Percentiles rank a stretch among this genome's conserved stretches.
Conservation (phyloP, 2,329 filamentous ascomycete genomes). For the Pseudocercospora crystallina region DNA sequence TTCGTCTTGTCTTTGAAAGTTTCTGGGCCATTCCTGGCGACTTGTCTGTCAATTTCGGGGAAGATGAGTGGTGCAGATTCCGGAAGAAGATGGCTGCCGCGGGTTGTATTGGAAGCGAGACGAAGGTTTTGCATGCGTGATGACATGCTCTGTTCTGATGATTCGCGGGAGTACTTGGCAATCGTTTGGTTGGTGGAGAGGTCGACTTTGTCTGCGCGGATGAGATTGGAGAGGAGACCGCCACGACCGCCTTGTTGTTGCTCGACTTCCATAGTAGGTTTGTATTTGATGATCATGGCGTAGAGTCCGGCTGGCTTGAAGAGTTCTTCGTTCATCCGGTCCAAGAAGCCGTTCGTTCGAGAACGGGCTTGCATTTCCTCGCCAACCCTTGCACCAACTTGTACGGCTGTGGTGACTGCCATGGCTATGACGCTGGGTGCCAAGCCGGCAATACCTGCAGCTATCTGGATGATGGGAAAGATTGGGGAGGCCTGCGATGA, state of each 20-base stretch:
- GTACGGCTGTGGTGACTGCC: constrained; percentile 46
- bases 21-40: constrained; percentile 23
- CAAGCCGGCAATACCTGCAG: constrained; percentile 40
- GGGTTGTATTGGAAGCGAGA: constrained; percentile 39
- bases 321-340: constrained; percentile 56
- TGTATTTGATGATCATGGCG: constrained; percentile 51
- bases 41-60: constrained; percentile 42
- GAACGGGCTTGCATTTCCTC: constrained; percentile 40
- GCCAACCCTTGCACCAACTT: constrained; percentile 44
- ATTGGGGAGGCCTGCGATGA: constrained; percentile 41
- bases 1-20: constrained; percentile 31
- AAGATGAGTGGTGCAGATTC: constrained; percentile 53
- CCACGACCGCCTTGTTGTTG: constrained; percentile 3
- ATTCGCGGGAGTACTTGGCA: constrained; percentile 21
- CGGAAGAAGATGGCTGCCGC: constrained; percentile 45
- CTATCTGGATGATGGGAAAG: constrained; percentile 28
- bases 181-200: constrained; percentile 38
- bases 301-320: constrained; percentile 59
- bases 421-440: constrained; percentile 44
- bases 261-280: constrained; percentile 24
- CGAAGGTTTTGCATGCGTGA: constrained; percentile 38
- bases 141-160: constrained; percentile 15
- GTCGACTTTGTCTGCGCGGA: constrained; percentile 35
- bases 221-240: constrained; percentile 12
- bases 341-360: constrained; percentile 55